Percentiles rank a stretch among this genome's conserved stretches.
These are phyloP conservation scores for Neurospora sp. DNA, from an alignment of 2,329 filamentous ascomycete genomes.

Conservation along the genomic window DNA sequence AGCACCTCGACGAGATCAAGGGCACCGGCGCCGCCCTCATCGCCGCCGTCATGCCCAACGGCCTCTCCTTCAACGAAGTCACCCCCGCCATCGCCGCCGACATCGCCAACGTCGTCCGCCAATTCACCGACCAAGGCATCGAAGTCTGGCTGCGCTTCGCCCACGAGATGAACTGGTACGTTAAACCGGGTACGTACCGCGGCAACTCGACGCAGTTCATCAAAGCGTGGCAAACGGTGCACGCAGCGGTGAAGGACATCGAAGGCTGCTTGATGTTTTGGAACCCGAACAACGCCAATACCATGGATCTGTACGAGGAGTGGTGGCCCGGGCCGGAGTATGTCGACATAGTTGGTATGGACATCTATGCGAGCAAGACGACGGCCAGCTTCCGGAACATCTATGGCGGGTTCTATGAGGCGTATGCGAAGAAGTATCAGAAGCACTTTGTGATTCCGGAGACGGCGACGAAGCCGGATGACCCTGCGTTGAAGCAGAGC, in stretches of 20 bases:
- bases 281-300: constrained; percentile 11
- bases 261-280: constrained; percentile 11
- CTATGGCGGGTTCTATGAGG: constrained; percentile 6
- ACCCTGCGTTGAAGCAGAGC: constrained; percentile 6
- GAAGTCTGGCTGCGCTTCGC: constrained; percentile 15
- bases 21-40: constrained; percentile 14
- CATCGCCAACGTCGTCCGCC: constrained; percentile 9
- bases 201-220: constrained; percentile 4
- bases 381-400: constrained; percentile 3
- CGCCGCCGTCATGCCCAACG: constrained; percentile 18
- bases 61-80: constrained; percentile 10
- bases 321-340: constrained; percentile 13
- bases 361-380: constrained; percentile 9
- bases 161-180: constrained; percentile 17
- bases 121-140: constrained; percentile 10
- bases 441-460: constrained; percentile 6
- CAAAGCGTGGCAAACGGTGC: constrained; percentile 11
- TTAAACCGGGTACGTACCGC: constrained; percentile 5
- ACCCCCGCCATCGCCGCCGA: constrained; percentile 4
- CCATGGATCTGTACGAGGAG: constrained; percentile 7
- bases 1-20: constrained; percentile 8
- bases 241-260: constrained; percentile 8
- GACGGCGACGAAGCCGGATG: constrained; percentile 5
- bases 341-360: constrained; percentile 13
- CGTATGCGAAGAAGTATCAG: constrained; percentile 1